Percentiles rank a stretch among this genome's conserved stretches.
Evolutionary conservation across 805 yeast species (phyloP).

Genomic region (Yamadazyma kitorensis): DNA sequence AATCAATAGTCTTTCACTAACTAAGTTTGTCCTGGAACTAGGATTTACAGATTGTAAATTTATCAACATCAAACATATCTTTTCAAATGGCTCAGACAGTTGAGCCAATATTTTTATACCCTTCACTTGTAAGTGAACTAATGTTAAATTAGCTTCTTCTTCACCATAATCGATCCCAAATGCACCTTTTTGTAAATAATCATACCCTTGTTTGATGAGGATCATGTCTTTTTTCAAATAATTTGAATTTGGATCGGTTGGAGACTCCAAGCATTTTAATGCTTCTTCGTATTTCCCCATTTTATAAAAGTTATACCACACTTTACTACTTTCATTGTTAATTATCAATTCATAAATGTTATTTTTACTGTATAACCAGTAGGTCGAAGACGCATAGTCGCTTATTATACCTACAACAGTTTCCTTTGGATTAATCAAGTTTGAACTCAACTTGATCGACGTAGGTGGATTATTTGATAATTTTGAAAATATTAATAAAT

Average conservation of each 20-base stretch:
- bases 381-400: constrained; percentile 46
- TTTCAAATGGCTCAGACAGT: constrained; percentile 67
- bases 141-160: constrained; percentile 13
- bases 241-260: constrained; percentile 10
- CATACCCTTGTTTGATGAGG: constrained; percentile 37
- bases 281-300: constrained; percentile 64
- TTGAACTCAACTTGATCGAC: no score
- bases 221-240: constrained; percentile 27
- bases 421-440: constrained; percentile 8
- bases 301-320: constrained; percentile 58
- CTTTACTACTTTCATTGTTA: constrained; percentile 64
- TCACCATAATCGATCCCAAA: constrained; percentile 26
- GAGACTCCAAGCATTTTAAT: constrained; percentile 30
- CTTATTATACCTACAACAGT: constrained; percentile 26
- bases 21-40: constrained; percentile 6
- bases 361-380: constrained; percentile 67
- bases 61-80: constrained; percentile 54
- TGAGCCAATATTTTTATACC: constrained; percentile 49
- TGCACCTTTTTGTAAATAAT: constrained; percentile 30
- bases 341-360: constrained; percentile 71
- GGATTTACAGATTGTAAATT: constrained; percentile 13
- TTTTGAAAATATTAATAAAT: constrained; percentile 28
- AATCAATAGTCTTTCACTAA: constrained; percentile 26
- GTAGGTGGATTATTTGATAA: constrained; percentile 17
- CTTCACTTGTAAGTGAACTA: constrained; percentile 34